A percentile compares a stretch with the other conserved stretches of the same genome.
Conservation (phyloP, 2,329 filamentous ascomycete genomes). For the Sphaerulina vaccinii region DNA sequence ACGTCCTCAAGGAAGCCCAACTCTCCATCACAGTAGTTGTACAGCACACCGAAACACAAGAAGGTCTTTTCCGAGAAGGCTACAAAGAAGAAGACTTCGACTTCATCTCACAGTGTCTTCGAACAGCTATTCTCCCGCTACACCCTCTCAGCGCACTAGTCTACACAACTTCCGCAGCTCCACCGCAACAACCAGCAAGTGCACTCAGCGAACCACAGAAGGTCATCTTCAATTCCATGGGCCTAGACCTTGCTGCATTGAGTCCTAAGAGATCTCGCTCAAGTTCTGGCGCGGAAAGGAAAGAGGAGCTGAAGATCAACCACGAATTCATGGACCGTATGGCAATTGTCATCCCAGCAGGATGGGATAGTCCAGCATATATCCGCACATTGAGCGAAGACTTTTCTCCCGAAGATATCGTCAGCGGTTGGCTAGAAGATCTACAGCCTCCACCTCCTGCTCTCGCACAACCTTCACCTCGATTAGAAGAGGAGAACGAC, state of each 20-base stretch:
- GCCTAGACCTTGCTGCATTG: constrained; percentile 41
- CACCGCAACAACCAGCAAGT: constrained; percentile 36
- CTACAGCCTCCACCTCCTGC: constrained; percentile 59
- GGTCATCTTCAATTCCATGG: constrained; percentile 79
- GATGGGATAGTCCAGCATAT: constrained; percentile 99
- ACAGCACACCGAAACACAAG: constrained; percentile 91
- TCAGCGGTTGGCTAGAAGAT: constrained; percentile 66
- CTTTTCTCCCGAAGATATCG: constrained; percentile 86
- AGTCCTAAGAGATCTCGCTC: constrained; percentile 54
- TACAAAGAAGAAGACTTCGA: constrained; percentile 98
- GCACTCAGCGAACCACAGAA: constrained; percentile 56
- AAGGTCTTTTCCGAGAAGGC: constrained; percentile 80
- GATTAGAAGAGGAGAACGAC: constrained; percentile 28
- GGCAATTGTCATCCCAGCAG: constrained; percentile 92
- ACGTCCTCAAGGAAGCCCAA: constrained; percentile 85
- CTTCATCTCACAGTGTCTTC: constrained; percentile 86
- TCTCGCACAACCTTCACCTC: constrained; percentile 51
- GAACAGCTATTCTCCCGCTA: constrained; percentile 78
- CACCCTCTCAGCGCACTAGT: constrained; percentile 57
- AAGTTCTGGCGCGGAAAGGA: constrained; percentile 23
- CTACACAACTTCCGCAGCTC: constrained; percentile 40
- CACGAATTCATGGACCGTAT: constrained; percentile 58
- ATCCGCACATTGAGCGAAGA: constrained; percentile 87
- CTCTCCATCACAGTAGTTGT: constrained; percentile 91
- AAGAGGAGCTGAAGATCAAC: constrained; percentile 64